Conservation (phyloP, 2,329 filamentous ascomycete genomes). For the Aspergillus hortae region DNA sequence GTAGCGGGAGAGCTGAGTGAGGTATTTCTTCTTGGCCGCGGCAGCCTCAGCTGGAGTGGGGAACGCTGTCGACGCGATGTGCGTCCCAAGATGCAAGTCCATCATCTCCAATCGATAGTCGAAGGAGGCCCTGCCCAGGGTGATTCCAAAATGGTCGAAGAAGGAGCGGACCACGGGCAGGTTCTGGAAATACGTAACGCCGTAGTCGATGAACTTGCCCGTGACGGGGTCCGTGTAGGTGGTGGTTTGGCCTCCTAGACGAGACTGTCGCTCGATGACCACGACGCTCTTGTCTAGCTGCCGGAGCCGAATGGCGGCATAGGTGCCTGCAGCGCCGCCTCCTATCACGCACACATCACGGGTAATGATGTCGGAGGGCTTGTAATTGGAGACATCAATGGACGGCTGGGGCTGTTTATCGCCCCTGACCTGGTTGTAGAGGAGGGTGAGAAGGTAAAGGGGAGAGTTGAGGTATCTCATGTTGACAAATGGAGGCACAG, state of each 20-base stretch:
- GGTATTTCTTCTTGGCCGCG: too few species aligned
- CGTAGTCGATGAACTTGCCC: constrained; percentile 22
- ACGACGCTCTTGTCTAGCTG: constrained; percentile 21
- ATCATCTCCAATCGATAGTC: not conserved
- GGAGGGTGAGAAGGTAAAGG: too few species aligned
- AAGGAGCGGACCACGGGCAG: constrained; percentile 17
- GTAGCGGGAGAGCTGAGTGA: too few species aligned
- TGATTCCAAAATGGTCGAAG: constrained; percentile 22
- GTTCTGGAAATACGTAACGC: constrained; percentile 23
- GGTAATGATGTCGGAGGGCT: constrained; percentile 2
- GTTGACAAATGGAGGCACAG: too few species aligned
- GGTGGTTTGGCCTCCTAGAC: constrained; percentile 26
- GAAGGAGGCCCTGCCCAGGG: not conserved
- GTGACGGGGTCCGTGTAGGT: constrained; percentile 21
- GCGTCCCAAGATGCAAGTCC: not conserved
- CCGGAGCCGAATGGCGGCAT: constrained; percentile 25
- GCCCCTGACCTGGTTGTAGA: too few species aligned
- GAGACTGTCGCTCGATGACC: constrained; percentile 21
- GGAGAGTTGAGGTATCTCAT: too few species aligned
- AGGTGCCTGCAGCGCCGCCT: constrained; percentile 28
- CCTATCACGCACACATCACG: constrained; percentile 27
- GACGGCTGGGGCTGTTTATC: too few species aligned
- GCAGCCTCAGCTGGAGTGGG: not conserved
- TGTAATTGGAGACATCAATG: not conserved
- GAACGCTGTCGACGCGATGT: constrained; percentile 4